Evolutionary conservation across 495 filamentous ascomycete genomes (phyloP), one percentile per base, ranked within the genome.

Genomic region (Sporormia fimetaria): DNA sequence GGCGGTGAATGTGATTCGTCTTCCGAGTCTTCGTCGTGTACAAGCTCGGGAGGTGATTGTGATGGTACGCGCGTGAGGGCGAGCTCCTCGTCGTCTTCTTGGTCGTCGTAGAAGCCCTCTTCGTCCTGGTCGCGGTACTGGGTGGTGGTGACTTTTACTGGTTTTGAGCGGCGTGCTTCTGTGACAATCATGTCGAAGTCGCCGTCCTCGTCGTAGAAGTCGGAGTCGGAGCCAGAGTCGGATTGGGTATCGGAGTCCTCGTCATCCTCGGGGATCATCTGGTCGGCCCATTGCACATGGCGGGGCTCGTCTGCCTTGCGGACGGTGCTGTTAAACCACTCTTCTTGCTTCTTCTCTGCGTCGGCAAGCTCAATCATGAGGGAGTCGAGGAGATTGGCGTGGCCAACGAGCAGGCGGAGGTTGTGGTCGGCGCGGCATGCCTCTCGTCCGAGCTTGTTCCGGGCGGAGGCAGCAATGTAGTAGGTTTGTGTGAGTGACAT

Each of bases 401-500:
- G 90, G 42, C 92, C 80, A 47, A 98, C 90, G 38, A 98, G 76
- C 9, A 87, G 77, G 56, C 88, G 77, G 44, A 98, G 81, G 68
- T 95, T 78, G 70, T 96, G 92, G 58, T 96, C 92, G 52, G 80
- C 69, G 45, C 77, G 77, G 63, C 77, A 75, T 71, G 90, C 90
- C 66, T 95, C 87, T 37, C 70, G 73, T 43, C 84, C 82, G 56
- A 98, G 87, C 84, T 98, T 96, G 60, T 77, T 79, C 53, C 90
- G 77, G 60, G 90, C 90, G 64, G 85, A 85, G 71, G 92, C 83
- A 57, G 92, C 90, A 53, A 96, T 78, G 69, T 84, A 92, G 78
- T 94, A 96, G 47, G 87, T 95, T 67, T 95, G 84, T 3, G 90
- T 87, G 65, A 96, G 78, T 60, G 78, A 86, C 90, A 98, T 96